Base-by-base conservation (phyloP, 345 rosid species). In the Pseudoturritis turrita region DNA sequence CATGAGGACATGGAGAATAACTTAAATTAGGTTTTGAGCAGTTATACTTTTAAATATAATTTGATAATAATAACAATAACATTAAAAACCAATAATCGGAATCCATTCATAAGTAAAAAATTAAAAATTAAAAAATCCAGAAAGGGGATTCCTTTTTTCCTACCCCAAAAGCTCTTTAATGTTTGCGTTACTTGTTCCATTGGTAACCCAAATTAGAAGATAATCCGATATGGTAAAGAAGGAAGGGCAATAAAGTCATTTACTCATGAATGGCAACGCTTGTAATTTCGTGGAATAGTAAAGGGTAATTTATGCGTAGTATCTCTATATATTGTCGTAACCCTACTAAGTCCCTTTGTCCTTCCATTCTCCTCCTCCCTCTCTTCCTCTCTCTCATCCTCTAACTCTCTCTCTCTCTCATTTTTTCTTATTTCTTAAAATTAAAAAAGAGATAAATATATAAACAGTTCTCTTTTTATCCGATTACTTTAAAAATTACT, bases 191-290 rank as follows among this genome's bases (percentile, higher is more conserved):
- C 68, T 74, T 66, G 73, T 66, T 57, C 45, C 2, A 58, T 39
- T 49, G 60, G 78, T 39, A 58, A 59, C 47, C 67, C 54, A 74
- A 66, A 66, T 58, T 58, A 39, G 68, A 58, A 73, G 60, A 64
- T 33, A 33, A 33, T 33, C 37, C 8, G 37, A 33, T 73, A 54
- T 43, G 43, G 41, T 73, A 73, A 73, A 54, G 40, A 39, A 40
- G 10, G 6, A 66, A 74, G 54, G 73, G 33, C 3, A n/a, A 2
- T 3, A 2, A 3, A 0, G 78, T 74, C 62, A 49, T 66, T 66
- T n/a, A 5, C 2, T 0, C 0, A 0, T 7, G 1, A 31, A 23
- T 66, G 78, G 73, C 55, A 66, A 21, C 5, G 1, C 11, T 15
- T 17, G 73, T 74, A 66, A 50, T 50, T 39, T 7, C 0, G 0